Evolutionary conservation across 2,329 filamentous ascomycete species (phyloP).

Genomic region (Talaromyces piceae): DNA sequence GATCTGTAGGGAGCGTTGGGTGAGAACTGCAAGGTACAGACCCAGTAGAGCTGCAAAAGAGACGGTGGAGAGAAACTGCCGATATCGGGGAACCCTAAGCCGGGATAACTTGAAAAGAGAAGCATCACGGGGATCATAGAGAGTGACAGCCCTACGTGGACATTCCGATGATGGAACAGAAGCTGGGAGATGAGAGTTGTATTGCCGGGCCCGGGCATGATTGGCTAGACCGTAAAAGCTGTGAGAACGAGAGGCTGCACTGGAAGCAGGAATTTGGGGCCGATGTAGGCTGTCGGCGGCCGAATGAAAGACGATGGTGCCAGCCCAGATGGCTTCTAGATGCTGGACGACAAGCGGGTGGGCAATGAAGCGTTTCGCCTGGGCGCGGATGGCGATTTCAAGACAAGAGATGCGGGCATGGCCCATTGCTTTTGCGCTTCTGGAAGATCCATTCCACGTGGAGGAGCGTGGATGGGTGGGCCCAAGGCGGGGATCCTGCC

Average conservation of each 20-base stretch:
- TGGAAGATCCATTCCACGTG: slow-evolving; percentile 28
- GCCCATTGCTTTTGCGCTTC: slow-evolving; percentile 44
- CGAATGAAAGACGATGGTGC: slow-evolving; percentile 89
- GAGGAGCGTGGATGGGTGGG: slow-evolving; percentile 27
- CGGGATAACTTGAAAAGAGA: slow-evolving; percentile 88
- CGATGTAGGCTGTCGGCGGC: slow-evolving; percentile 79
- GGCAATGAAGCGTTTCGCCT: slow-evolving; percentile 84
- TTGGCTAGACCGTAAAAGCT: slow-evolving; percentile 21
- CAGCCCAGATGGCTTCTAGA: slow-evolving; percentile 95
- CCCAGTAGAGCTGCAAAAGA: slow-evolving; percentile 79
- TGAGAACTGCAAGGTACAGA: slow-evolving; percentile 76
- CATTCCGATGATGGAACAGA: slow-evolving; percentile 6
- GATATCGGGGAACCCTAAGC: slow-evolving; percentile 81
- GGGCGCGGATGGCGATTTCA: slow-evolving; percentile 86
- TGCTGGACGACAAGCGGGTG: slow-evolving; percentile 90
- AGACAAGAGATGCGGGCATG: slow-evolving; percentile 79
- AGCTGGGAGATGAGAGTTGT: slow-evolving; percentile 10
- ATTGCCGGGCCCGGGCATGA: not conserved
- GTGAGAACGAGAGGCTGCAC: slow-evolving; percentile 14
- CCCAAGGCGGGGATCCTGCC: slow-evolving; percentile 48
- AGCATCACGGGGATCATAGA: slow-evolving; percentile 86
- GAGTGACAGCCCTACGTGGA: slow-evolving; percentile 63
- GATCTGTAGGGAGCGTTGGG: slow-evolving; percentile 68
- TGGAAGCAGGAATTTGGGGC: slow-evolving; percentile 32
- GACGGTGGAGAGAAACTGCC: slow-evolving; percentile 80